These are phyloP conservation scores for Mycoemilia scoparia DNA, from an alignment of 192 early-diverging fungal species.

Conservation along the genomic window DNA sequence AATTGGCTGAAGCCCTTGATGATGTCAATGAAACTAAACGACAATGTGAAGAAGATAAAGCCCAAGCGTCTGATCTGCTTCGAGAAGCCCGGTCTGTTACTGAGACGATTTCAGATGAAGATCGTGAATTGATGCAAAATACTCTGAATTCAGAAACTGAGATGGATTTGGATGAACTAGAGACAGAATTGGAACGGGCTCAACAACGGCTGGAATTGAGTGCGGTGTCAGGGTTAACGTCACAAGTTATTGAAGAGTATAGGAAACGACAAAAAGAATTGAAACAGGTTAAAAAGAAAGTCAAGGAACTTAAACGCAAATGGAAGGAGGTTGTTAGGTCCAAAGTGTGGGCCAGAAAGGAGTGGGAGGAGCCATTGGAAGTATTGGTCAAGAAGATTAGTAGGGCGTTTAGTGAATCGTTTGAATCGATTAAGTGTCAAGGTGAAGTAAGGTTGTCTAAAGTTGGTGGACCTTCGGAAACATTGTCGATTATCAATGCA, in stretches of 20 bases:
- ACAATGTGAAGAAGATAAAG: slow-evolving; percentile 28
- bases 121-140: slow-evolving; percentile 20
- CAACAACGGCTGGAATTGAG: slow-evolving; percentile 22
- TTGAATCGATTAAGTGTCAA: slow-evolving; percentile 38
- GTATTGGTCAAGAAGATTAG: slow-evolving; percentile 45
- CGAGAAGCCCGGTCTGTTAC: slow-evolving; percentile 35
- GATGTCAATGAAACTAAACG: slow-evolving; percentile 22
- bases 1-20: slow-evolving; percentile 13
- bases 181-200: slow-evolving; percentile 32
- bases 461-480: background rate
- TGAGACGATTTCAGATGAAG: slow-evolving; percentile 32
- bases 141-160: slow-evolving; percentile 22
- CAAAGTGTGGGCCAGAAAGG: slow-evolving; percentile 15
- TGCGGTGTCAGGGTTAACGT: slow-evolving; percentile 13
- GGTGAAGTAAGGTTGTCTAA: slow-evolving; percentile 17
- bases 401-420: slow-evolving; percentile 44
- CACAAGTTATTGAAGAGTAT: slow-evolving; percentile 44
- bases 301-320: slow-evolving; percentile 19
- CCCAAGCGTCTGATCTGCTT: slow-evolving; percentile 17
- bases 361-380: slow-evolving; percentile 52
- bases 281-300: slow-evolving; percentile 15
- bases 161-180: slow-evolving; percentile 39
- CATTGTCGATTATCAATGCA: background rate
- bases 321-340: slow-evolving; percentile 15
- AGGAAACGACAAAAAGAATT: slow-evolving; percentile 43